A percentile compares a stretch with the other conserved stretches of the same genome.
Conservation (phyloP, 306 rosid genomes). For the Cicer chorassanicum region DNA sequence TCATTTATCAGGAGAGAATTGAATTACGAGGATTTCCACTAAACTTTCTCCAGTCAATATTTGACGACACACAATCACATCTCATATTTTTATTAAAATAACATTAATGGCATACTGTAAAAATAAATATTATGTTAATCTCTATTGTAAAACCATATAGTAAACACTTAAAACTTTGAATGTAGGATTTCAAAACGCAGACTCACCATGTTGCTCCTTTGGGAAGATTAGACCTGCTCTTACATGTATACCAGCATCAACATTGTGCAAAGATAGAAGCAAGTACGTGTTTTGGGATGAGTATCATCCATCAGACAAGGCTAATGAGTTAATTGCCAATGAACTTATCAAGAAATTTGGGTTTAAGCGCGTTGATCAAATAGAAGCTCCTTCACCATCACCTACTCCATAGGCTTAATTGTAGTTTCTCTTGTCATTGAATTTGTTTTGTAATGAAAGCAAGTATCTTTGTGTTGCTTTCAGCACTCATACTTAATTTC, state of each 20-base stretch:
- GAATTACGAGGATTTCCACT: too few relatives aligned
- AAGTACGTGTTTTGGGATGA: constrained; percentile 96
- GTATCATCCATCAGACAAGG: constrained; percentile 89
- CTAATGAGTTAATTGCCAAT: constrained; percentile 72
- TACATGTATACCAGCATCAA: constrained; percentile 83
- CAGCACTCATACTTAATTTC: background rate
- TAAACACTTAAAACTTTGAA: background rate
- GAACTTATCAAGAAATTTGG: constrained; percentile 86
- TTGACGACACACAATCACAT: too few relatives aligned
- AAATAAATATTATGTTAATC: too few relatives aligned
- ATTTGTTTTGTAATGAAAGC: constrained; percentile 26
- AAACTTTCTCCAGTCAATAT: too few relatives aligned
- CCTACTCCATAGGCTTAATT: constrained; percentile 42
- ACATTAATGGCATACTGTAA: too few relatives aligned
- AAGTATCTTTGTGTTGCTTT: background rate
- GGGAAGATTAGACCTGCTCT: constrained; percentile 84
- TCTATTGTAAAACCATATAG: too few relatives aligned
- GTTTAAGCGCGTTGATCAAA: constrained; percentile 41
- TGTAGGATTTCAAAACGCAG: constrained; percentile 76
- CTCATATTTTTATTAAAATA: too few relatives aligned
- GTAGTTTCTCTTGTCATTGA: background rate
- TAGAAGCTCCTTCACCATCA: constrained; percentile 44
- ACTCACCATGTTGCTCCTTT: constrained; percentile 90
- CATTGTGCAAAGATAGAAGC: constrained; percentile 83
- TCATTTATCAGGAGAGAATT: too few relatives aligned